Evolutionary conservation across 2,329 filamentous ascomycete species (phyloP).

Genomic region (Alternaria angustiovoidea): DNA sequence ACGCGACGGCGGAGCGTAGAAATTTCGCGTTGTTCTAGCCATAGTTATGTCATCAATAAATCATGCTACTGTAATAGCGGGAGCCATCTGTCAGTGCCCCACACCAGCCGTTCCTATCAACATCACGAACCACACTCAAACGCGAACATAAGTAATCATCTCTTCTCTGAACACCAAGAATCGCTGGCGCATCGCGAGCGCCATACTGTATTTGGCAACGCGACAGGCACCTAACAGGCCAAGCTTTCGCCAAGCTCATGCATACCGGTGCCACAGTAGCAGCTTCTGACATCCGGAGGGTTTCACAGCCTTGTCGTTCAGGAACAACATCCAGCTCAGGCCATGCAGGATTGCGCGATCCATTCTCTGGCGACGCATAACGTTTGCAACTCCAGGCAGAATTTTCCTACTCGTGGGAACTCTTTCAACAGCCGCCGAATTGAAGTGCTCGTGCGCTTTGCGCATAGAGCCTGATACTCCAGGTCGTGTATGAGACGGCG

Average conservation of each 20-base stretch:
- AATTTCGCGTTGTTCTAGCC: background rate
- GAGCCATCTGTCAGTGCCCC: background rate
- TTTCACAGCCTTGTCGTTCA: constrained; percentile 26
- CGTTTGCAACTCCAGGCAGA: constrained; percentile 20
- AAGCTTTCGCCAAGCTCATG: constrained; percentile 33
- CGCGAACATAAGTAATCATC: background rate
- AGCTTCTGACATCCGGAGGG: constrained; percentile 26
- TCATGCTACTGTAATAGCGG: background rate
- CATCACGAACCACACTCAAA: constrained; percentile 4
- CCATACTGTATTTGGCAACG: constrained; percentile 8
- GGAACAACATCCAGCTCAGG: constrained; percentile 11
- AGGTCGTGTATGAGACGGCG: constrained; percentile 18
- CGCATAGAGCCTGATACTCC: constrained; percentile 22
- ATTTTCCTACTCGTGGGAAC: constrained; percentile 25
- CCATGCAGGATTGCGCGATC: constrained; percentile 5
- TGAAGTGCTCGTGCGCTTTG: constrained; percentile 11
- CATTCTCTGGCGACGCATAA: constrained; percentile 22
- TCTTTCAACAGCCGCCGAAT: constrained; percentile 1
- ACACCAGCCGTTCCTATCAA: background rate
- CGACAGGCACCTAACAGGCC: constrained; percentile 21
- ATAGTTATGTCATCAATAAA: constrained; percentile 11
- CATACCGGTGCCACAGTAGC: constrained; percentile 18
- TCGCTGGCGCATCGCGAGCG: background rate
- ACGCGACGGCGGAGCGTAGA: constrained; percentile 8
- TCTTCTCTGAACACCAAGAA: background rate